Conservation (phyloP, 306 rosid species). For the Dryas octopetala region DNA sequence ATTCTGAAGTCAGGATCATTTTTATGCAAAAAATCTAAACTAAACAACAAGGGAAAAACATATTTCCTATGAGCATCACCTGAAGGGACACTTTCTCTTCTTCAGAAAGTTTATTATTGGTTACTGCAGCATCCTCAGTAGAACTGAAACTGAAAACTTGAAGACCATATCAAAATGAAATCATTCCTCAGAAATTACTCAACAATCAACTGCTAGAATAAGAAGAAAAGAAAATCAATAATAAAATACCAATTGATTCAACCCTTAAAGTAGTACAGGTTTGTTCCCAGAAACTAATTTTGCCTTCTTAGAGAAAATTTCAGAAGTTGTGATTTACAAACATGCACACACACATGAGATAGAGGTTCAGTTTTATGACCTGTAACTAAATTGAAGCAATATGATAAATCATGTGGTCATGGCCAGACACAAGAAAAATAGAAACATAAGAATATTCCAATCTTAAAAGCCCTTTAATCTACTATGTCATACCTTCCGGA, state of each 20-base stretch:
- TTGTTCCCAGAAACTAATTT: neutral
- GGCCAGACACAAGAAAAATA: neutral
- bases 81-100: constrained; percentile 70
- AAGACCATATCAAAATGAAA: constrained; percentile 30
- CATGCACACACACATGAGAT: too few species aligned
- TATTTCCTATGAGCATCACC: constrained; percentile 44
- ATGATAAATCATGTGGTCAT: neutral
- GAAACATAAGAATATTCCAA: neutral
- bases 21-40: too few species aligned
- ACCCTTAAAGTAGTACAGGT: neutral
- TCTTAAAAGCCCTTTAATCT: neutral
- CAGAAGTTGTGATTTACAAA: too few species aligned
- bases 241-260: constrained; percentile 5
- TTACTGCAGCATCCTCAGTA: constrained; percentile 52
- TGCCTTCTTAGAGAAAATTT: neutral
- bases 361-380: too few species aligned
- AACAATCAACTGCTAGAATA: constrained; percentile 19
- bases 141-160: constrained; percentile 60
- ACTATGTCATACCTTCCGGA: constrained; percentile 63
- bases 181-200: constrained; percentile 25
- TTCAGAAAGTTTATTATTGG: constrained; percentile 56
- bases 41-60: neutral
- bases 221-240: neutral
- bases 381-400: too few species aligned
- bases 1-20: neutral